phyloP scores from a whole-genome alignment of 345 rosid genomes.

The Citrus inodora region DNA sequence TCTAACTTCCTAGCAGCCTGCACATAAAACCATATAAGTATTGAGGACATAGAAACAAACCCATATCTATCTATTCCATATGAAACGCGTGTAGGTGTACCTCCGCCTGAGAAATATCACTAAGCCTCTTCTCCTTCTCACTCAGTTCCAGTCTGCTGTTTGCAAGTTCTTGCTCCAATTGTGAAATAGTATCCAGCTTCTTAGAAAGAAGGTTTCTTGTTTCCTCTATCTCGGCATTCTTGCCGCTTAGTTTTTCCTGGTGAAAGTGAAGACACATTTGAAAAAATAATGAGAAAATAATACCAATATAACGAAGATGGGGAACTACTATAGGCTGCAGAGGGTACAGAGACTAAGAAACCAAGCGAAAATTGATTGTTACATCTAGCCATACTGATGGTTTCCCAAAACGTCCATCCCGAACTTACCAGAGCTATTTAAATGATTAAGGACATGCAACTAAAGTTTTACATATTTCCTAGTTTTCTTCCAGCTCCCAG shows the following conservation, averaged over 20 bases:
- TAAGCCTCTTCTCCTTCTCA: constrained; percentile 61
- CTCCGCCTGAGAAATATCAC: constrained; percentile 61
- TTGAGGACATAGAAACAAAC: not conserved
- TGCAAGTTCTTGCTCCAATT: constrained; percentile 69
- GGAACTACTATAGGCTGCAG: not conserved
- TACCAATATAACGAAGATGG: not conserved
- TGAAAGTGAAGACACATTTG: not conserved
- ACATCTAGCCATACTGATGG: not conserved
- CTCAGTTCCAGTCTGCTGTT: constrained; percentile 55
- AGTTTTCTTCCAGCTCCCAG: not conserved
- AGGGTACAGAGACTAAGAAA: not conserved
- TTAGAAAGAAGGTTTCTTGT: constrained; percentile 36
- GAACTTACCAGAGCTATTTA: not conserved
- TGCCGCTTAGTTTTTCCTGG: constrained; percentile 68
- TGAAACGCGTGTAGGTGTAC: constrained; percentile 26
- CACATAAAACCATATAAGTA: not conserved
- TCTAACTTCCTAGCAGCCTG: constrained; percentile 54
- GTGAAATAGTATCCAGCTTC: constrained; percentile 54
- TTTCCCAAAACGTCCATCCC: not conserved
- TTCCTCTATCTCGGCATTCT: constrained; percentile 64
- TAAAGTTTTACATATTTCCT: not conserved
- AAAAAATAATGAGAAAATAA: constrained; percentile 5
- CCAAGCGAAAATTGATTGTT: not conserved
- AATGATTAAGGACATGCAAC: not conserved
- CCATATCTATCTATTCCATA: not conserved